These are phyloP conservation scores for Peronospora destructor DNA, from an alignment of 352 stramenopile species.

Conservation along the genomic window DNA sequence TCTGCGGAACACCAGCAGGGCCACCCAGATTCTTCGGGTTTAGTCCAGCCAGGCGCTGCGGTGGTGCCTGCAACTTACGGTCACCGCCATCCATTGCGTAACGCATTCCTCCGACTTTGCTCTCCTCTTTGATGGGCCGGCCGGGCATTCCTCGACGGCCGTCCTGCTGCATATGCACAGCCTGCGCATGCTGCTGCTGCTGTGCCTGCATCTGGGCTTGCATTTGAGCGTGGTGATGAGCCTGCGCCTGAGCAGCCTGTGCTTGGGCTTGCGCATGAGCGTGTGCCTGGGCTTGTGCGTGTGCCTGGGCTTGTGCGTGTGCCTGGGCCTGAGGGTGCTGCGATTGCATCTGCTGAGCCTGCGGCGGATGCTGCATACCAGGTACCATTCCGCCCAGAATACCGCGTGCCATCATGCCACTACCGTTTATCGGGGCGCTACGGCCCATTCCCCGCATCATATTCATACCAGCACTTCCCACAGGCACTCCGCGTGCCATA, in stretches of 20 bases:
- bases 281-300: constrained; percentile 49
- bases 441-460: constrained; percentile 66
- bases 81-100: constrained; percentile 62
- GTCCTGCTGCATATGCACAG: constrained; percentile 53
- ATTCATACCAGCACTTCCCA: constrained; percentile 45
- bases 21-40: constrained; percentile 68
- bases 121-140: constrained; percentile 64
- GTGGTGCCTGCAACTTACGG: constrained; percentile 48
- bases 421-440: constrained; percentile 47
- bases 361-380: constrained; percentile 59
- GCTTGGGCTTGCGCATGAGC: constrained; percentile 57
- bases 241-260: constrained; percentile 50
- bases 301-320: constrained; percentile 46
- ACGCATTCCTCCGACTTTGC: constrained; percentile 43
- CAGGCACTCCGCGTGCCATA: constrained; percentile 41
- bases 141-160: constrained; percentile 54
- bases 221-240: constrained; percentile 54
- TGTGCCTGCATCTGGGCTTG: constrained; percentile 53
- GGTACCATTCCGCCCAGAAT: constrained; percentile 60
- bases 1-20: constrained; percentile 37
- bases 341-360: constrained; percentile 43
- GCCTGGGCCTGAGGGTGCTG: constrained; percentile 57
- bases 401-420: constrained; percentile 58
- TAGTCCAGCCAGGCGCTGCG: constrained; percentile 53
- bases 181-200: constrained; percentile 63